Percentiles rank a stretch among this genome's conserved stretches.
phyloP scores from a whole-genome alignment of 2,329 filamentous ascomycete species.

The Aspergillus sp. region DNA sequence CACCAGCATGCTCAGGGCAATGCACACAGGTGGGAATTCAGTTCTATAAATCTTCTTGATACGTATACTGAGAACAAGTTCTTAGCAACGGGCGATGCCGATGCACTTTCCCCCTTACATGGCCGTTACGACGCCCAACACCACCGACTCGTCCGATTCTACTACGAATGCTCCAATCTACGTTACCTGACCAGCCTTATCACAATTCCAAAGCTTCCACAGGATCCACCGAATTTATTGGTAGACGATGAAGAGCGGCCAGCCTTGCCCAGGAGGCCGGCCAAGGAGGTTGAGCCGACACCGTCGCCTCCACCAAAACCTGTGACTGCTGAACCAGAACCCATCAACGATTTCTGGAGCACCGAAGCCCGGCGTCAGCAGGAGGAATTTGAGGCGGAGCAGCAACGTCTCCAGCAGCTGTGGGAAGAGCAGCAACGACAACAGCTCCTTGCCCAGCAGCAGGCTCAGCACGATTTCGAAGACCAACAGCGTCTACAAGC shows the following conservation, averaged over 20 bases:
- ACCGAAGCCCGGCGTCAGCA: constrained; percentile 87
- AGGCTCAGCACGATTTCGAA: constrained; percentile 93
- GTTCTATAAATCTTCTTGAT: background rate
- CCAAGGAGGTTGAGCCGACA: constrained; percentile 66
- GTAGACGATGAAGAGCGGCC: constrained; percentile 82
- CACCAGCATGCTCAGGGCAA: constrained; percentile 97
- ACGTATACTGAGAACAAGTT: constrained; percentile 9
- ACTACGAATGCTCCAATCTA: constrained; percentile 98
- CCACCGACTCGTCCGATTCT: constrained; percentile 94
- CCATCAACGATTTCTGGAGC: constrained; percentile 98
- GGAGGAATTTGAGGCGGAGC: constrained; percentile 91
- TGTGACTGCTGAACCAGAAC: constrained; percentile 75
- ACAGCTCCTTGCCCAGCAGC: constrained; percentile 78
- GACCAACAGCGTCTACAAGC: constrained; percentile 85
- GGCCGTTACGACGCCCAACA: constrained; percentile 93
- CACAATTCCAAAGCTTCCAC: constrained; percentile 90
- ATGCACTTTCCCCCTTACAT: constrained; percentile 83
- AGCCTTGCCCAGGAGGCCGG: constrained; percentile 74
- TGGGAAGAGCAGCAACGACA: constrained; percentile 77
- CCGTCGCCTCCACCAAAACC: constrained; percentile 68
- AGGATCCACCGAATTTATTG: constrained; percentile 87
- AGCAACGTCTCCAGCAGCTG: constrained; percentile 81
- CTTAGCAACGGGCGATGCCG: constrained; percentile 83
- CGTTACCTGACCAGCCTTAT: constrained; percentile 95
- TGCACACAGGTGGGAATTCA: constrained; percentile 76